Conservation (phyloP, 1,284 basidiomycete genomes). For the Chiua sp. region DNA sequence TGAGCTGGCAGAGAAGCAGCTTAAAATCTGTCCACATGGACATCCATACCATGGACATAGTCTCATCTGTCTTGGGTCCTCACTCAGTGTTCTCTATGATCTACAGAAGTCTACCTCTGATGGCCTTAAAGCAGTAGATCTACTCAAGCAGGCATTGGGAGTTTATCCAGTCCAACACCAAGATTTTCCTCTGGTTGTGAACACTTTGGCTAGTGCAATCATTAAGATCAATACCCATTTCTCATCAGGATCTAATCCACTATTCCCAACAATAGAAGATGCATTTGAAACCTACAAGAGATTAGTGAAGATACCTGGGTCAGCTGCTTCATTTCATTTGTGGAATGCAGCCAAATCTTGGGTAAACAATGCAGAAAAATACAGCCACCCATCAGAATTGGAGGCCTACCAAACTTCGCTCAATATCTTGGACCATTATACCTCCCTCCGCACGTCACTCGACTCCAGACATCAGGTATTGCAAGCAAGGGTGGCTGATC, state of each 20-base stretch:
- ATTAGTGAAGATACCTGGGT: background rate
- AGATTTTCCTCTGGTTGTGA: no score
- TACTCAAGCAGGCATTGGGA: background rate
- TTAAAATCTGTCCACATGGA: background rate
- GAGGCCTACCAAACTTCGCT: slow-evolving; percentile 4
- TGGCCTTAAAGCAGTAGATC: background rate
- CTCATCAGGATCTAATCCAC: no score
- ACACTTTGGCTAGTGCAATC: no score
- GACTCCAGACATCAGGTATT: background rate
- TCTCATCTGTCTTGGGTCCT: background rate
- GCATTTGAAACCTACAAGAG: background rate
- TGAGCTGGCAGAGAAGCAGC: background rate
- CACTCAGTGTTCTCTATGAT: background rate
- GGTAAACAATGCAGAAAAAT: background rate
- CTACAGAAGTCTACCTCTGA: background rate
- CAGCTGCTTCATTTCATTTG: background rate
- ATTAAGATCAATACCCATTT: background rate
- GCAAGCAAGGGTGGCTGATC: background rate
- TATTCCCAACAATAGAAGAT: background rate
- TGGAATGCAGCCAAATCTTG: background rate
- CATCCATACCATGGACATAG: background rate
- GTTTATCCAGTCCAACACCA: background rate
- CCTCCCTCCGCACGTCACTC: background rate
- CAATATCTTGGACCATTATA: background rate
- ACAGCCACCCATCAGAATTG: background rate